Evolutionary conservation across 2,329 filamentous ascomycete species (phyloP).

Genomic region (Chrysoporthe puriensis): DNA sequence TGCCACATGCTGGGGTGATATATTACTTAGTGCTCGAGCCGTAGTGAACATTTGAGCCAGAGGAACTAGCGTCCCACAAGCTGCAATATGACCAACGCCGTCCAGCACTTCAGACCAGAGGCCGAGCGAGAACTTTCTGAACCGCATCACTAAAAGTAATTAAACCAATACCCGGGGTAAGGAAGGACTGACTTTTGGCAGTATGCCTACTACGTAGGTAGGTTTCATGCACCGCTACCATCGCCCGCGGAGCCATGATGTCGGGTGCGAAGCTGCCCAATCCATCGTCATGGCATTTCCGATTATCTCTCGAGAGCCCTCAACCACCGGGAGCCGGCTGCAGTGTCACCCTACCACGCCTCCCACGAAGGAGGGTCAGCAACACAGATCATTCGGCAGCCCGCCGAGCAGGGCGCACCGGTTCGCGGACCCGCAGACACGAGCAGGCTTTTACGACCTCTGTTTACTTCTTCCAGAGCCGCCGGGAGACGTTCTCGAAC

Average conservation of each 20-base stretch:
- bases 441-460: background rate
- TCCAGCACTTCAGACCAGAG: too few species aligned
- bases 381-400: background rate
- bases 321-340: constrained; percentile 5
- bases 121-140: background rate
- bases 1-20: too few species aligned
- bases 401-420: background rate
- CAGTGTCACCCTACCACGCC: constrained; percentile 2
- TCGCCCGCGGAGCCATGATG: background rate
- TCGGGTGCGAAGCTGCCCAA: constrained; percentile 1
- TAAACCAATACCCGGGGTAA: background rate
- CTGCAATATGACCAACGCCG: too few species aligned
- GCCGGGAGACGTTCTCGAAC: constrained; percentile 8
- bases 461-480: background rate
- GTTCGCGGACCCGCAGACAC: constrained; percentile 5
- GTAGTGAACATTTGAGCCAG: too few species aligned
- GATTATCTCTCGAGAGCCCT: background rate
- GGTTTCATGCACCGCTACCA: background rate
- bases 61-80: too few species aligned
- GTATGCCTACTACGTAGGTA: background rate
- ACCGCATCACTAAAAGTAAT: background rate
- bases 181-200: background rate
- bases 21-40: too few species aligned
- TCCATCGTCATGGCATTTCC: background rate
- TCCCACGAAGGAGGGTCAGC: background rate